phyloP scores from a whole-genome alignment of 805 yeast genomes.

The Jamesozyma rosinii region DNA sequence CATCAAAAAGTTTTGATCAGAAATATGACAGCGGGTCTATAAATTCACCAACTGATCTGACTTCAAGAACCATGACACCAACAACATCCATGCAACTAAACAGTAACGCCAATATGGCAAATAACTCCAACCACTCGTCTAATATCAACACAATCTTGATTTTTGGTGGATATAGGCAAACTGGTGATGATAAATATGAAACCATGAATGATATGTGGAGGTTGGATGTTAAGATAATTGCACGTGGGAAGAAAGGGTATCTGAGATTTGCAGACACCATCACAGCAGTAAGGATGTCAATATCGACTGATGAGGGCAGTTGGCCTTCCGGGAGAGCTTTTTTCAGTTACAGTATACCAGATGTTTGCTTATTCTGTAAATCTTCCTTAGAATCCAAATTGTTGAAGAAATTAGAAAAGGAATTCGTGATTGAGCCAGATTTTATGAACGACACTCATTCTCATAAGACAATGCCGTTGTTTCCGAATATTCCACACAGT shows the following conservation, averaged over 20 bases:
- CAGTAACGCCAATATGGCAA: neutral
- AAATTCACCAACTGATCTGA: neutral
- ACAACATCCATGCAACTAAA: neutral
- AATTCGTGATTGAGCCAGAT: conserved; percentile 14
- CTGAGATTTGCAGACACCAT: conserved; percentile 33
- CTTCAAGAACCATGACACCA: neutral
- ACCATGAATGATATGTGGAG: conserved; percentile 37
- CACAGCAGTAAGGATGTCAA: conserved; percentile 26
- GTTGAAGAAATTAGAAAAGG: conserved; percentile 15
- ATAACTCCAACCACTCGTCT: neutral
- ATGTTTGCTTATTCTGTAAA: conserved; percentile 9
- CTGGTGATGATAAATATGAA: conserved; percentile 26
- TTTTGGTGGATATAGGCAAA: conserved; percentile 42
- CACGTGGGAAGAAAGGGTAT: conserved; percentile 31
- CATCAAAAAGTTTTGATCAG: neutral
- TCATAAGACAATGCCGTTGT: conserved; percentile 7
- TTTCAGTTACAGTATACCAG: conserved; percentile 25
- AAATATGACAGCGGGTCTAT: neutral
- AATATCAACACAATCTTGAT: conserved; percentile 24
- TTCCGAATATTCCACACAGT: conserved; percentile 15
- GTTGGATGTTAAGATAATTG: conserved; percentile 31
- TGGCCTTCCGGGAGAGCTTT: conserved; percentile 34
- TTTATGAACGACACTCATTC: neutral
- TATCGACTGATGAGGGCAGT: conserved; percentile 6
- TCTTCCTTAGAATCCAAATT: conserved; percentile 10